Evolutionary conservation across 108 stramenopile species (phyloP).

Genomic region (Cylindrotheca closterium): DNA sequence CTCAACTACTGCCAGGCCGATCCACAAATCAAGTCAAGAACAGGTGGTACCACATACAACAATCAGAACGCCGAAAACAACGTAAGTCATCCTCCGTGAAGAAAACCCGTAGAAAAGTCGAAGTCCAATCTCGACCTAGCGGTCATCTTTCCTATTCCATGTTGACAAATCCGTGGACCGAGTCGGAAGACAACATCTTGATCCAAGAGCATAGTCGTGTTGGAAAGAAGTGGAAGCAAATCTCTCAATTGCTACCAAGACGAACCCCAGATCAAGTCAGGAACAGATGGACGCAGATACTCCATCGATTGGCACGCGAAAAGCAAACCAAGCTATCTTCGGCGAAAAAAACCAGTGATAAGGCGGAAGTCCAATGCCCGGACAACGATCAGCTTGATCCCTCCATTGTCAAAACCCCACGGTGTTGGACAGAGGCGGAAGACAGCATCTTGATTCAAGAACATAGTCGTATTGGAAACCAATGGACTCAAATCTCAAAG

Average conservation of each 20-base stretch:
- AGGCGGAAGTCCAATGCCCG: too few species aligned
- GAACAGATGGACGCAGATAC: slow-evolving; percentile 87
- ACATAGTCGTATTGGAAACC: slow-evolving; percentile 31
- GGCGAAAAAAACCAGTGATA: too few species aligned
- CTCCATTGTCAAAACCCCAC: slow-evolving; percentile 84
- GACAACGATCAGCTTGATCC: too few species aligned
- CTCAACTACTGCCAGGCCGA: slow-evolving; percentile 84
- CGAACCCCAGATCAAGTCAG: slow-evolving; percentile 91
- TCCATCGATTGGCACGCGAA: too few species aligned
- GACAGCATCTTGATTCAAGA: slow-evolving; percentile 70
- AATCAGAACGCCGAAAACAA: background rate
- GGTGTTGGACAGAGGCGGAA: slow-evolving; percentile 77
- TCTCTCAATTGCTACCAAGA: slow-evolving; percentile 86
- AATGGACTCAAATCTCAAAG: slow-evolving; percentile 73
- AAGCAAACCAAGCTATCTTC: too few species aligned
- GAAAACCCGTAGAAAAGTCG: too few species aligned
- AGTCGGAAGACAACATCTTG: slow-evolving; percentile 78
- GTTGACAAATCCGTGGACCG: slow-evolving; percentile 82
- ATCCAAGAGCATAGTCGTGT: slow-evolving; percentile 51
- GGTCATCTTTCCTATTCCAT: too few species aligned
- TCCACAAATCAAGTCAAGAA: slow-evolving; percentile 94
- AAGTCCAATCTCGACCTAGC: too few species aligned
- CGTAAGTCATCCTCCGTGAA: too few species aligned
- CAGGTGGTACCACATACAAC: slow-evolving; percentile 79
- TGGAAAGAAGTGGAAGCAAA: slow-evolving; percentile 87